Percentiles rank a stretch among this genome's conserved stretches.
phyloP scores from a whole-genome alignment of 2,329 filamentous ascomycete genomes.

The Verticillium tricorpus region DNA sequence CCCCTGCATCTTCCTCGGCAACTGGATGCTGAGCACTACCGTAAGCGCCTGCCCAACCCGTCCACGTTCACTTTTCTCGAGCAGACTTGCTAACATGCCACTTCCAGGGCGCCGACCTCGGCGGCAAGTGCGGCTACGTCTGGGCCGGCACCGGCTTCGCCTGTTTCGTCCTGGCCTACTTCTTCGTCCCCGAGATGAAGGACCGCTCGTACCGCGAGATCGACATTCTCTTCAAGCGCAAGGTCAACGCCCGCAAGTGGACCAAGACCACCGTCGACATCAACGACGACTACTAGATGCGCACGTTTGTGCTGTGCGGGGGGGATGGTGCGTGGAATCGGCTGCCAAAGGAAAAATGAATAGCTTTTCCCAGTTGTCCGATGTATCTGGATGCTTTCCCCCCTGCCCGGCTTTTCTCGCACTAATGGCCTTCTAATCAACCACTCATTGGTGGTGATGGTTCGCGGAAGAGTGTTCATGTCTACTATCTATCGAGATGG shows the following conservation, averaged over 20 bases:
- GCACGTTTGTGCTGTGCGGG: no score
- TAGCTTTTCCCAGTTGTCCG: no score
- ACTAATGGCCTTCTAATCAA: no score
- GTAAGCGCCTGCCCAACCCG: not conserved
- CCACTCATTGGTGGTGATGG: no score
- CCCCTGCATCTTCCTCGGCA: slow-evolving; percentile 59
- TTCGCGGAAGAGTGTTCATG: no score
- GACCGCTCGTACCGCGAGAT: slow-evolving; percentile 55
- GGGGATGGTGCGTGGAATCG: no score
- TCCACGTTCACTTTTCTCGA: not conserved
- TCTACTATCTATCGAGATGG: no score
- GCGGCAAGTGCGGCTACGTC: slow-evolving; percentile 54
- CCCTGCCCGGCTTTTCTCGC: no score
- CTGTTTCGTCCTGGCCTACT: slow-evolving; percentile 45
- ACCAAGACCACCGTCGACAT: slow-evolving; percentile 53
- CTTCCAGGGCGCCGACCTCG: slow-evolving; percentile 34
- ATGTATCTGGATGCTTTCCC: no score
- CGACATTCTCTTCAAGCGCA: slow-evolving; percentile 54
- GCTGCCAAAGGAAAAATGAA: no score
- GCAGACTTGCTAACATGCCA: slow-evolving; percentile 19
- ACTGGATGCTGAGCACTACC: slow-evolving; percentile 55
- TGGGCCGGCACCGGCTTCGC: slow-evolving; percentile 54
- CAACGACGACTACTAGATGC: slow-evolving; percentile 55
- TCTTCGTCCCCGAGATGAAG: slow-evolving; percentile 53
- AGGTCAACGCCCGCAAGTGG: slow-evolving; percentile 49